Evolutionary conservation across 208 protist genomes (phyloP).

Genomic region (Acanthamoeba divionensis): DNA sequence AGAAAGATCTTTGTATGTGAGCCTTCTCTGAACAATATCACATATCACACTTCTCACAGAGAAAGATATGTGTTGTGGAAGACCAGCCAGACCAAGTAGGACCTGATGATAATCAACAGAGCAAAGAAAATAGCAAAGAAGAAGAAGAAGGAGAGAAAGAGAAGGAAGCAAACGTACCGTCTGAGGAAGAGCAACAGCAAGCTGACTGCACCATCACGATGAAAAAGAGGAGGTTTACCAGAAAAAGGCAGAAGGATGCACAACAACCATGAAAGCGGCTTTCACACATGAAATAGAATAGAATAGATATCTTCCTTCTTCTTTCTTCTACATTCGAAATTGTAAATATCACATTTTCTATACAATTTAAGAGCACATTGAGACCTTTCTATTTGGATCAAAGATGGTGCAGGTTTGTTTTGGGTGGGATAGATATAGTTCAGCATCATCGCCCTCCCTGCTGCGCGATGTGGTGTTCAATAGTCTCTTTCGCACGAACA

Average conservation of each 20-base stretch:
- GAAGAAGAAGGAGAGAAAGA: not conserved
- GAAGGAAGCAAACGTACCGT: not conserved
- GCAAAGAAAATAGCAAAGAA: not conserved
- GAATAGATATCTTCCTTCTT: not conserved
- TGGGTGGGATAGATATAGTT: not conserved
- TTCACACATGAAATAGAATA: not conserved
- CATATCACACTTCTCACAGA: no score
- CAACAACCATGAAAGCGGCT: not conserved
- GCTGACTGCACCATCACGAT: not conserved
- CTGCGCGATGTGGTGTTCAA: conserved; percentile 11
- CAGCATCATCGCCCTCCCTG: not conserved
- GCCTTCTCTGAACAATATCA: no score
- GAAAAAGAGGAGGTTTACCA: not conserved
- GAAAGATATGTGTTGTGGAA: no score
- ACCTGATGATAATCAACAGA: no score
- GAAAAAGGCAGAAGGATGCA: not conserved
- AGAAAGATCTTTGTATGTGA: no score
- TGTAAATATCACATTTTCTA: not conserved
- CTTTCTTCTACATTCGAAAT: not conserved
- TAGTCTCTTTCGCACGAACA: conserved; percentile 36
- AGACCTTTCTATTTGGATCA: no score
- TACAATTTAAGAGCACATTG: not conserved
- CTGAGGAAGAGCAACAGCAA: not conserved
- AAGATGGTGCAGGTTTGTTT: not conserved
- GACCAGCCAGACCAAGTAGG: no score